Percentiles rank a stretch among this genome's conserved stretches.
Evolutionary conservation across 495 filamentous ascomycete genomes (phyloP).

Genomic region (Neurospora africana): DNA sequence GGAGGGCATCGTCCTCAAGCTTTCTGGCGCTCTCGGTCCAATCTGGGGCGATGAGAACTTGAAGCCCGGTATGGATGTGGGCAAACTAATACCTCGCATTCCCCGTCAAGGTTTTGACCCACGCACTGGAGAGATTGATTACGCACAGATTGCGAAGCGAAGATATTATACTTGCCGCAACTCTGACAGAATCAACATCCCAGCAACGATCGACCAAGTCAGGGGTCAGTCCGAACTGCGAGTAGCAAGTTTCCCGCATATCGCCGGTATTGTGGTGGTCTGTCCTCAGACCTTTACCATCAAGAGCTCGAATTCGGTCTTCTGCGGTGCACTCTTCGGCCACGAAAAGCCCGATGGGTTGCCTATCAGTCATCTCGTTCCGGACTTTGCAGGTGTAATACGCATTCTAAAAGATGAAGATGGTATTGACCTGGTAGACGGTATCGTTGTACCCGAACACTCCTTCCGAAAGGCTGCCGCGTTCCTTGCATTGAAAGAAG

Average conservation of each 20-base stretch:
- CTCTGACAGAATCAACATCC: conserved; percentile 62
- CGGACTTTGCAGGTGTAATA: conserved; percentile 75
- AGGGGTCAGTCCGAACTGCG: conserved; percentile 56
- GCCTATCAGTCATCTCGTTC: conserved; percentile 69
- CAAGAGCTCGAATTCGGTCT: conserved; percentile 87
- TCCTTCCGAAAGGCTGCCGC: conserved; percentile 85
- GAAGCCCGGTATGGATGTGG: conserved; percentile 56
- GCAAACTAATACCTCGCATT: conserved; percentile 66
- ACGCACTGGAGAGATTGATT: conserved; percentile 57
- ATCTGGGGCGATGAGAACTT: conserved; percentile 72
- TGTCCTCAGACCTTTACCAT: conserved; percentile 65
- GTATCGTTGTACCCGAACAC: conserved; percentile 94
- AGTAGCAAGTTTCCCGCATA: conserved; percentile 89
- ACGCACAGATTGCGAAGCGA: conserved; percentile 53
- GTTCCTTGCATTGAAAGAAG: conserved; percentile 70
- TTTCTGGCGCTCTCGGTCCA: conserved; percentile 56
- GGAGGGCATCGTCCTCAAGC: conserved; percentile 55
- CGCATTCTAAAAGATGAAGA: conserved; percentile 78
- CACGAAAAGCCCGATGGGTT: conserved; percentile 71
- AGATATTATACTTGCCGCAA: conserved; percentile 77
- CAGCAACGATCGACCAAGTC: conserved; percentile 60
- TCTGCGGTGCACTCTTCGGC: conserved; percentile 85
- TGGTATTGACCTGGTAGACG: conserved; percentile 68
- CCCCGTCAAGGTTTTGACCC: conserved; percentile 59
- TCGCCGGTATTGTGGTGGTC: conserved; percentile 91